Conservation (phyloP, 306 rosid species). For the Rosa rugosa region DNA sequence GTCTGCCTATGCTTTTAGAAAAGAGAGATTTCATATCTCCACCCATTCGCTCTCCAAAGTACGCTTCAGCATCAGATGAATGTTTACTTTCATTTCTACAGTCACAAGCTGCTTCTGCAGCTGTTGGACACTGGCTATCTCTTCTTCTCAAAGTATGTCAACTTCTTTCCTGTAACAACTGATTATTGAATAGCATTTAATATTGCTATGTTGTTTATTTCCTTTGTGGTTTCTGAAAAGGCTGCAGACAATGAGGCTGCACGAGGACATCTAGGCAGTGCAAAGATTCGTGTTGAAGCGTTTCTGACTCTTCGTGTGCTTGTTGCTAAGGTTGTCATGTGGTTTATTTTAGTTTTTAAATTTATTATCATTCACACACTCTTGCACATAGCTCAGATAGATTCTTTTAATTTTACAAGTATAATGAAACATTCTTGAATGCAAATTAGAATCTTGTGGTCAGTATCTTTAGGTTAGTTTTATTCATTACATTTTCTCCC, state of each 20-base stretch:
- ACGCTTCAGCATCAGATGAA: conserved; percentile 52
- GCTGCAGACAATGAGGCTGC: conserved; percentile 86
- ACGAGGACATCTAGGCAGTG: conserved; percentile 85
- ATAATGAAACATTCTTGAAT: not conserved
- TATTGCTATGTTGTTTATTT: conserved; percentile 18
- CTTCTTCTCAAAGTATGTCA: conserved; percentile 81
- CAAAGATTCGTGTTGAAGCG: conserved; percentile 74
- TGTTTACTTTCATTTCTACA: conserved; percentile 79
- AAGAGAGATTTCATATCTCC: conserved; percentile 28
- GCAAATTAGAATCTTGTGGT: not conserved
- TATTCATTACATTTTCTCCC: not conserved
- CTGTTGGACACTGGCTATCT: conserved; percentile 95
- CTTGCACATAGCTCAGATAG: not conserved
- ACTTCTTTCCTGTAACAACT: conserved; percentile 19
- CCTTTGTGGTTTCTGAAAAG: conserved; percentile 45
- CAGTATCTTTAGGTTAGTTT: not conserved
- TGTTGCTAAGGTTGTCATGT: conserved; percentile 71
- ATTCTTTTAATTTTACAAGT: not conserved
- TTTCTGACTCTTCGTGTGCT: conserved; percentile 70
- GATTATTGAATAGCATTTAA: not conserved
- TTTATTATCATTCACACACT: not conserved
- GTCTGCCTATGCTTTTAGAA: conserved; percentile 59
- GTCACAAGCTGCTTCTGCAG: conserved; percentile 75
- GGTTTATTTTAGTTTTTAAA: not conserved
- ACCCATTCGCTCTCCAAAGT: conserved; percentile 30